Conservation (phyloP, 2,329 filamentous ascomycete genomes). For the Hypoxylon sp. region DNA sequence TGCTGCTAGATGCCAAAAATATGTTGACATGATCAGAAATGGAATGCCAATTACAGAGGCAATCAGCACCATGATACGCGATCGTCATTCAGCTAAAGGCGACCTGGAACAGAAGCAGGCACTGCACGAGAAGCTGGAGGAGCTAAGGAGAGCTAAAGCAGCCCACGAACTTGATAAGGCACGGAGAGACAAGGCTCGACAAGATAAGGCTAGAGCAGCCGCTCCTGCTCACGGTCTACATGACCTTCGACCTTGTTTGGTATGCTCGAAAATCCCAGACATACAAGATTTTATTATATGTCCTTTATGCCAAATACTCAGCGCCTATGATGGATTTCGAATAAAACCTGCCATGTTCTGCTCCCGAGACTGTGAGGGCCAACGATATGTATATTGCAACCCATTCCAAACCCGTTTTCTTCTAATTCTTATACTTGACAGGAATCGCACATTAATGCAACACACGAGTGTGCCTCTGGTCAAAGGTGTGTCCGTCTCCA, state of each 20-base stretch:
- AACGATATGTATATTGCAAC: slow-evolving; percentile 59
- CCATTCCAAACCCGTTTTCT: neutral
- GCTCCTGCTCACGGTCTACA: slow-evolving; percentile 54
- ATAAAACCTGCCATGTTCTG: slow-evolving; percentile 62
- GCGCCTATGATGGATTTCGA: slow-evolving; percentile 56
- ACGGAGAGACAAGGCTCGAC: slow-evolving; percentile 54
- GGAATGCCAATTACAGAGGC: slow-evolving; percentile 53
- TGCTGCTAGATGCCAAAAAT: slow-evolving; percentile 54
- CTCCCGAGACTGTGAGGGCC: slow-evolving; percentile 60
- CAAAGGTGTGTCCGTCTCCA: slow-evolving; percentile 58
- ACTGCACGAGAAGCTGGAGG: slow-evolving; percentile 59
- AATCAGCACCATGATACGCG: slow-evolving; percentile 53
- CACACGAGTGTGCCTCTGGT: slow-evolving; percentile 61
- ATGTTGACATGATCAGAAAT: slow-evolving; percentile 58
- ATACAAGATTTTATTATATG: slow-evolving; percentile 60
- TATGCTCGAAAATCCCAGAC: slow-evolving; percentile 57
- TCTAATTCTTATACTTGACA: slow-evolving; percentile 52
- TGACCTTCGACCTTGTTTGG: slow-evolving; percentile 59
- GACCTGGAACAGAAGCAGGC: slow-evolving; percentile 58
- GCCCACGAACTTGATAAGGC: slow-evolving; percentile 56
- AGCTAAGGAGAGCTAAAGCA: slow-evolving; percentile 64
- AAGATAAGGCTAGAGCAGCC: slow-evolving; percentile 60
- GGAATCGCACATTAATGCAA: slow-evolving; percentile 58
- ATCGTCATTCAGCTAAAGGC: slow-evolving; percentile 52
- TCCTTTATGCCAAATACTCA: slow-evolving; percentile 62